phyloP scores from a whole-genome alignment of 2,329 filamentous ascomycete genomes.

The Tolypocladium tundrense region DNA sequence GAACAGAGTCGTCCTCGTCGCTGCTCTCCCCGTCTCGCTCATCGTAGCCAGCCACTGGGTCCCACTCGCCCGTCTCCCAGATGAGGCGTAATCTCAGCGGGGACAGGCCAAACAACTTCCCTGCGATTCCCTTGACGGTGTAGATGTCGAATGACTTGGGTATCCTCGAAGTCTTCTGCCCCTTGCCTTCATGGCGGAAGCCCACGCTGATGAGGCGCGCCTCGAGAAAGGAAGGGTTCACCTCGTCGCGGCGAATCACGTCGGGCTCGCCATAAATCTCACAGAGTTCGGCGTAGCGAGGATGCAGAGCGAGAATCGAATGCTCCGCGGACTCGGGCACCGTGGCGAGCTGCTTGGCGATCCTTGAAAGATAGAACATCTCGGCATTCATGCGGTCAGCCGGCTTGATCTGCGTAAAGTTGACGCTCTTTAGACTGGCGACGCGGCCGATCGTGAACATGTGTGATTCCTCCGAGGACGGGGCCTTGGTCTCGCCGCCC shows the following conservation, averaged over 20 bases:
- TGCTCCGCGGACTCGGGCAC: slow-evolving; percentile 42
- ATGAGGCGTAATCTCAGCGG: slow-evolving; percentile 59
- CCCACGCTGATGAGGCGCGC: slow-evolving; percentile 62
- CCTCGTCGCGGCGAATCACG: slow-evolving; percentile 42
- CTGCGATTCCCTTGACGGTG: slow-evolving; percentile 67
- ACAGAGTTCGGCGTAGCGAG: slow-evolving; percentile 65
- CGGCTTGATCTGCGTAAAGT: slow-evolving; percentile 59
- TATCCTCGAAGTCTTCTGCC: slow-evolving; percentile 37
- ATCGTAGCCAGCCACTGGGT: slow-evolving; percentile 59
- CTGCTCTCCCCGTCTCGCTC: slow-evolving; percentile 45
- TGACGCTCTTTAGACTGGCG: slow-evolving; percentile 55
- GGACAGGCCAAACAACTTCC: slow-evolving; percentile 53
- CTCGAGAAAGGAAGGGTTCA: slow-evolving; percentile 74
- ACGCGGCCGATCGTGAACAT: slow-evolving; percentile 81
- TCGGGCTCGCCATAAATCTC: slow-evolving; percentile 63
- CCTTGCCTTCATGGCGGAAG: slow-evolving; percentile 25
- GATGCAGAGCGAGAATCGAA: slow-evolving; percentile 52
- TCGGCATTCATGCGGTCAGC: slow-evolving; percentile 81
- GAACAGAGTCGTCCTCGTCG: slow-evolving; percentile 36
- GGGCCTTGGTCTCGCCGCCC: slow-evolving; percentile 29
- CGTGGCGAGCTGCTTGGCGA: slow-evolving; percentile 62
- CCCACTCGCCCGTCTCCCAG: slow-evolving; percentile 89
- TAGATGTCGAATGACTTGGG: slow-evolving; percentile 76
- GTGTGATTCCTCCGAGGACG: slow-evolving; percentile 67
- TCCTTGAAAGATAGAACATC: slow-evolving; percentile 82